phyloP scores from a whole-genome alignment of 768 basidiomycete species.

The Serendipita indica region DNA sequence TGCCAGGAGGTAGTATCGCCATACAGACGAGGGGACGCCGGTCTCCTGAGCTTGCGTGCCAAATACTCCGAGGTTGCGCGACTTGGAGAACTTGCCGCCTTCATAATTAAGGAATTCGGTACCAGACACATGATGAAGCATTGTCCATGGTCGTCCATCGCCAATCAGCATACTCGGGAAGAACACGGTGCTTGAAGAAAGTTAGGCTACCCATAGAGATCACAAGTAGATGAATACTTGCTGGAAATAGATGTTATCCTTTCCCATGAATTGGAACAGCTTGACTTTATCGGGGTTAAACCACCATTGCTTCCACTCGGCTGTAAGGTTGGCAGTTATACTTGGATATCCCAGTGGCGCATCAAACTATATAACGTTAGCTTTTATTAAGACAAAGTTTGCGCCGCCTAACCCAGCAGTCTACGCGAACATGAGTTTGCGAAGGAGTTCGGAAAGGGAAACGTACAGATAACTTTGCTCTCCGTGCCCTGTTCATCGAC shows the following conservation, averaged over 20 bases:
- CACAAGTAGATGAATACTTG: not conserved
- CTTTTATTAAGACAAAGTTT: not conserved
- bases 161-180: constrained; percentile 84
- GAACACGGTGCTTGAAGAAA: constrained; percentile 44
- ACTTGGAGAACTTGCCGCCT: constrained; percentile 97
- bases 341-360: constrained; percentile 94
- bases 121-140: constrained; percentile 81
- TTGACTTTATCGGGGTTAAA: constrained; percentile 76
- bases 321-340: constrained; percentile 89
- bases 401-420: constrained; percentile 2
- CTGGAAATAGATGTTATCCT: constrained; percentile 98
- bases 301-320: constrained; percentile 98
- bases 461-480: constrained; percentile 89
- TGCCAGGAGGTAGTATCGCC: constrained; percentile 91
- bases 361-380: constrained; percentile 51
- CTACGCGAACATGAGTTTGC: not conserved
- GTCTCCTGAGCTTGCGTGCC: constrained; percentile 90
- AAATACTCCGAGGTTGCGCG: constrained; percentile 90
- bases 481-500: constrained; percentile 74
- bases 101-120: constrained; percentile 98
- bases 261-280: constrained; percentile 99
- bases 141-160: constrained; percentile 88
- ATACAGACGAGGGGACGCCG: constrained; percentile 84
- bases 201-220: not conserved
- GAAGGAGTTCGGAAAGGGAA: not conserved